Base-by-base conservation (phyloP, 495 filamentous ascomycete genomes). In the Aspergillus cristatus region DNA sequence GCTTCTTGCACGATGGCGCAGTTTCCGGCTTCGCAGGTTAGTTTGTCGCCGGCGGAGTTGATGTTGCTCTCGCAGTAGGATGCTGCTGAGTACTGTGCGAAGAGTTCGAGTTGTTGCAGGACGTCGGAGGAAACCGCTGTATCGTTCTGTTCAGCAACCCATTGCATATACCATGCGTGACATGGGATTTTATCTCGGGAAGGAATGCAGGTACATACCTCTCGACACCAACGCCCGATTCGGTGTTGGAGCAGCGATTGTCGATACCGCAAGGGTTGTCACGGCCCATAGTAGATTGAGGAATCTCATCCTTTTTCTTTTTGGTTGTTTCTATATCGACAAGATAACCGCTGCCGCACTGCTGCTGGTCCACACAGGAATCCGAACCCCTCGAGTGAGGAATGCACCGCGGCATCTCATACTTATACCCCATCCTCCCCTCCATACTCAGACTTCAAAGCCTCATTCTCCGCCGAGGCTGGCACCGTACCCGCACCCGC, bases 61-160 rank as follows among this genome's bases (percentile, higher is more conserved):
- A 54, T 30, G 37, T 79, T 68, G 28, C 39, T 63, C 25, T 73
- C 64, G 55, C 85, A 91, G 55, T 84, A 86, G 4, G 77, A 62
- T 0, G 84, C 80, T 0, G 68, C 79, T 1, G 83, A 64, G 54
- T 80, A 90, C 50, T 90, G 75, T 12, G 79, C 72, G 51, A 72
- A 84, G 43, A 86, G 62, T 3, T 67, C 57, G 32, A 90, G 60
- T 28, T 71, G 62, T 15, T 53, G 33, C 7, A 60, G 32, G 16
- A 50, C 46, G 17, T 41, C 35, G 7, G 50, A 28, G 2, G 60
- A 56, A 34, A 67, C 55, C 41, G 54, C 62, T 63, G 18, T 6
- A 8, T 40, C 8, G 10, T 37, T 46, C 18, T 45, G 39, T 15
- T 31, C 11, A 38, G 20, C 25, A n/a, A 17, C 17, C 3, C 12